Conservation (phyloP, 2,329 filamentous ascomycete species). For the Ophiobolus disseminans region DNA sequence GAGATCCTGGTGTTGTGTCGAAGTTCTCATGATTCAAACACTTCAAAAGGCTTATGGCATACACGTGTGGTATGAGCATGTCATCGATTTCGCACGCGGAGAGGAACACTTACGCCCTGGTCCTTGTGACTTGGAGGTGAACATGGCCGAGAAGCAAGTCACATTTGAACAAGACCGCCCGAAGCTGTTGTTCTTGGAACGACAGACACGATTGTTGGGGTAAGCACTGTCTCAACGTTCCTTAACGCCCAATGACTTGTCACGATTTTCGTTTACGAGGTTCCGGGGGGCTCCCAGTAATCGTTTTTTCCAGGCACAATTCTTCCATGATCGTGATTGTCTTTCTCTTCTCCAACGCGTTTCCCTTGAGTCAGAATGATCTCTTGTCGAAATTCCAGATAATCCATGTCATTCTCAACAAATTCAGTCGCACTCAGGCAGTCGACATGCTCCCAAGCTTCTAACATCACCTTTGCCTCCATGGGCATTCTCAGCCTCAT, state of each 20-base stretch:
- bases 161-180: constrained; percentile 15
- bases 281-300: constrained; percentile 1
- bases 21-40: constrained; percentile 44
- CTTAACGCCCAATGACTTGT: too few species aligned
- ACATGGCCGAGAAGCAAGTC: constrained; percentile 16
- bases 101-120: constrained; percentile 6
- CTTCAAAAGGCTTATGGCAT: constrained; percentile 40
- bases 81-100: constrained; percentile 2
- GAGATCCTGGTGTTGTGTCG: constrained; percentile 51
- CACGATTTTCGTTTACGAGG: too few species aligned
- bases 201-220: constrained; percentile 15
- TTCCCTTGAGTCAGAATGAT: constrained; percentile 10
- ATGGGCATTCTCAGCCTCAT: constrained; percentile 43
- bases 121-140: constrained; percentile 12
- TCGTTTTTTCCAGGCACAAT: background rate
- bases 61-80: constrained; percentile 43
- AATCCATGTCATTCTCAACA: constrained; percentile 47
- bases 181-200: constrained; percentile 17
- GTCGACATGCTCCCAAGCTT: constrained; percentile 43
- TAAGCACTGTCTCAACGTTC: background rate
- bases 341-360: constrained; percentile 1
- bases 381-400: constrained; percentile 35
- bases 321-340: constrained; percentile 3
- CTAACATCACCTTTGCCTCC: constrained; percentile 35
- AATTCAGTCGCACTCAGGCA: constrained; percentile 45